Base-by-base conservation (phyloP, 768 basidiomycete genomes). In the Russula sp. region DNA sequence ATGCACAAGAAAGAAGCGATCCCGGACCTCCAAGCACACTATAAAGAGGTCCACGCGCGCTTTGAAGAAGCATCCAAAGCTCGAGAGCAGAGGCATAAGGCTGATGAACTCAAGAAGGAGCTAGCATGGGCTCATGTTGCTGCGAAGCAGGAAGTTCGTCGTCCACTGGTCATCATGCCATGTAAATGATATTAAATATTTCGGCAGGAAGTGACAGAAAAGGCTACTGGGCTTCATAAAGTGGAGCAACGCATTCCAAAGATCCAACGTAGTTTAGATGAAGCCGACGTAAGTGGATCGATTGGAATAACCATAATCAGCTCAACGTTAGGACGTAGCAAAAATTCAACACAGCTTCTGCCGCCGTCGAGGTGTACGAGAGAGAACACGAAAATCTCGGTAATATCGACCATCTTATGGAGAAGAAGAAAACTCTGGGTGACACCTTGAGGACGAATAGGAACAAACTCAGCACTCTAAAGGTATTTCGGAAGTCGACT, bases 61-160 rank as follows among this genome's bases (percentile, higher is more conserved):
- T 87, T 85, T 65, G 79, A 87, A 61, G 89, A 92, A 66, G 93
- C 94, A 0, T 74, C 81, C 9, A 89, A 87, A 65, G 89, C 91
- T 11, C 76, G 86, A 1, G 84, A 89, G 66, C 87, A 89, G 71
- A 83, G 85, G 67, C 76, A 81, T 69, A 88, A 84, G 73, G 82
- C 80, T 4, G 84, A 87, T 40, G 85, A 87, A 38, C 76, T 92
- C 57, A 88, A 89, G 79, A 85, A 83, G 67, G 90, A 94, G 74
- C 75, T 91, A 22, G 93, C 92, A 3, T 97, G 95, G 94, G 83
- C 92, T 16, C 88, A 90, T 69, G 90, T 96, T 24, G 80, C 78
- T 16, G 75, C 76, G 10, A 94, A 94, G 72, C 81, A 90, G 73
- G 74, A 77, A 54, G 90, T 86, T 71, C 62, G 85, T 65, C 30